Conservation (phyloP, 768 basidiomycete genomes). For the Leccinellum rugosiceps region DNA sequence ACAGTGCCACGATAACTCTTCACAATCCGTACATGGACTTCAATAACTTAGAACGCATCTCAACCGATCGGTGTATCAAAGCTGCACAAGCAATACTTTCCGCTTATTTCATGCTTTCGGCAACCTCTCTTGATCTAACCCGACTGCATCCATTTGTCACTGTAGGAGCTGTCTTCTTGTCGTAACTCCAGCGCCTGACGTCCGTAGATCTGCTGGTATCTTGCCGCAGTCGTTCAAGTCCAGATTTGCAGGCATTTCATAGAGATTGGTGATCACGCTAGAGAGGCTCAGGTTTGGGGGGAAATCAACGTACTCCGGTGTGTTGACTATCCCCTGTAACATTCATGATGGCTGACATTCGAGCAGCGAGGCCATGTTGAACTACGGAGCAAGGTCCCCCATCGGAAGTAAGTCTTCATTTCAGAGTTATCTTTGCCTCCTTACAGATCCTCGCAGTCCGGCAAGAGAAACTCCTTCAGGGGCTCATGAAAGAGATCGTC, state of each 20-base stretch:
- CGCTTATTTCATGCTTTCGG: slow-evolving; percentile 75
- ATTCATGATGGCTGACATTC: slow-evolving; percentile 5
- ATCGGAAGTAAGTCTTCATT: slow-evolving; percentile 64
- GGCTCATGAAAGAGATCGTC: slow-evolving; percentile 82
- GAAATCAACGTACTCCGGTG: slow-evolving; percentile 84
- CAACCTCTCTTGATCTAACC: slow-evolving; percentile 78
- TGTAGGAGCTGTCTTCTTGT: slow-evolving; percentile 41
- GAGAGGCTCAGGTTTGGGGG: slow-evolving; percentile 80
- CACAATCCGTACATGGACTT: slow-evolving; percentile 85
- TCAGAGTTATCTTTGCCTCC: neutral
- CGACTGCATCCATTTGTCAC: slow-evolving; percentile 80
- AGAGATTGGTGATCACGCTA: slow-evolving; percentile 68
- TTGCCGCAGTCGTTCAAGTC: slow-evolving; percentile 83
- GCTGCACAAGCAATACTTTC: slow-evolving; percentile 72
- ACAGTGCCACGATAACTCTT: slow-evolving; percentile 81
- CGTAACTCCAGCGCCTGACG: slow-evolving; percentile 13
- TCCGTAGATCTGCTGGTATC: slow-evolving; percentile 82
- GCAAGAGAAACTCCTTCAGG: slow-evolving; percentile 79
- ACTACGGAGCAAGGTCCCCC: slow-evolving; percentile 74
- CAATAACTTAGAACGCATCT: slow-evolving; percentile 57
- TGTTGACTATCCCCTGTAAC: slow-evolving; percentile 12
- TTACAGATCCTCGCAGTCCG: slow-evolving; percentile 49
- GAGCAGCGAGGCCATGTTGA: slow-evolving; percentile 76
- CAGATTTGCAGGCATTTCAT: slow-evolving; percentile 86
- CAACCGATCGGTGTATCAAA: slow-evolving; percentile 68